phyloP scores from a whole-genome alignment of 2,329 filamentous ascomycete species.

The Lachnellula subtilissima region DNA sequence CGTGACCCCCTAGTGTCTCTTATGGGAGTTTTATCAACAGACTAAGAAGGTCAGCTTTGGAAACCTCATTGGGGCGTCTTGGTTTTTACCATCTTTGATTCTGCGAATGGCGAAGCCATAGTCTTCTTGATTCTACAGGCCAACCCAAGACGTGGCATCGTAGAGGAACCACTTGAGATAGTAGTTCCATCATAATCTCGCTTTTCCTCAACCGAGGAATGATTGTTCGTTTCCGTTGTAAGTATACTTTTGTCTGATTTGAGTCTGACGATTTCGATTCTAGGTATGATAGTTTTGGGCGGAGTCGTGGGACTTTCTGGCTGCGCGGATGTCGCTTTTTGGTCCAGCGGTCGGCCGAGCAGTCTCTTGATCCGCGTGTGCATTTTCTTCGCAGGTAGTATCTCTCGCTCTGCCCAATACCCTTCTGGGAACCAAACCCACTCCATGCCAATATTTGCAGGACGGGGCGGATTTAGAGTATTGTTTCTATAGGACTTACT shows the following conservation, averaged over 20 bases:
- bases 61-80: background rate
- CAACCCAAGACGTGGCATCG: slow-evolving; percentile 5
- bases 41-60: background rate
- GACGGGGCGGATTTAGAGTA: slow-evolving; percentile 46
- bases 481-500: background rate
- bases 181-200: background rate
- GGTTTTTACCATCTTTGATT: slow-evolving; percentile 11
- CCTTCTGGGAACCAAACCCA: slow-evolving; percentile 61
- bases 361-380: slow-evolving; percentile 12
- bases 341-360: slow-evolving; percentile 12
- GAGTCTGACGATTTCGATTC: slow-evolving; percentile 3
- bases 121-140: slow-evolving; percentile 24
- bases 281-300: background rate
- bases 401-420: slow-evolving; percentile 57
- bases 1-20: slow-evolving; percentile 11
- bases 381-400: slow-evolving; percentile 6
- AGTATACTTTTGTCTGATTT: background rate
- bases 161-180: no score
- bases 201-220: background rate
- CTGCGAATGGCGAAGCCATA: slow-evolving; percentile 11
- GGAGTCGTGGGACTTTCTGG: background rate
- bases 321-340: background rate
- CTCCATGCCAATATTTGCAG: slow-evolving; percentile 50
- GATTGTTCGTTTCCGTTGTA: background rate
- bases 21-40: slow-evolving; percentile 1